Evolutionary conservation across 805 yeast genomes (phyloP).

Genomic region (Wilhelminamyces savonicus): DNA sequence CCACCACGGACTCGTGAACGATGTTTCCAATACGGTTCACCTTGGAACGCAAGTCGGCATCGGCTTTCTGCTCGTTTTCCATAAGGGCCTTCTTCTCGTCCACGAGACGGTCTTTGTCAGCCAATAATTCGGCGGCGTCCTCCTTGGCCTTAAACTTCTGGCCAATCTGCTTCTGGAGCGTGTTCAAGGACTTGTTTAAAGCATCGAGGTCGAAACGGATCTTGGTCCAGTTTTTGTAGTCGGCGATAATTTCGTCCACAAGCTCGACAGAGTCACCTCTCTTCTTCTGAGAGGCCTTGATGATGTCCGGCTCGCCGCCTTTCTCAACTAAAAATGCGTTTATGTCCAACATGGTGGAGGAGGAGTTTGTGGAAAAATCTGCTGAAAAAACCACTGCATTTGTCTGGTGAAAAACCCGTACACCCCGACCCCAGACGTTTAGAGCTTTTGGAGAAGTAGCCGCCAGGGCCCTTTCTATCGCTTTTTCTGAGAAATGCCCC

Average conservation of each 20-base stretch:
- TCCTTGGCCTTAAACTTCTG: slow-evolving; percentile 89
- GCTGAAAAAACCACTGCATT: neutral
- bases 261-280: slow-evolving; percentile 93
- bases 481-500: neutral
- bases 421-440: neutral
- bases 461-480: neutral
- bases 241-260: slow-evolving; percentile 90
- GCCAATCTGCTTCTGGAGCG: slow-evolving; percentile 90
- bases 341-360: slow-evolving; percentile 73
- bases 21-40: slow-evolving; percentile 90
- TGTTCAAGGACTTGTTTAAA: slow-evolving; percentile 80
- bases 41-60: slow-evolving; percentile 64
- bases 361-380: slow-evolving; percentile 1
- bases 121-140: slow-evolving; percentile 80
- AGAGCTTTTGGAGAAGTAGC: neutral
- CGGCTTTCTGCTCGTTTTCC: slow-evolving; percentile 73
- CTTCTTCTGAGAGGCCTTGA: slow-evolving; percentile 83
- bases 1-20: slow-evolving; percentile 87
- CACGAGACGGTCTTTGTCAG: slow-evolving; percentile 70
- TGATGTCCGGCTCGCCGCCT: slow-evolving; percentile 91
- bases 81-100: slow-evolving; percentile 62
- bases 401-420: neutral
- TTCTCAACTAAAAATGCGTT: slow-evolving; percentile 88
- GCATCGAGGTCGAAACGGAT: slow-evolving; percentile 80
- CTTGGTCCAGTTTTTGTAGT: slow-evolving; percentile 89